phyloP scores from a whole-genome alignment of 495 filamentous ascomycete genomes.

The Talaromyces adpressus region DNA sequence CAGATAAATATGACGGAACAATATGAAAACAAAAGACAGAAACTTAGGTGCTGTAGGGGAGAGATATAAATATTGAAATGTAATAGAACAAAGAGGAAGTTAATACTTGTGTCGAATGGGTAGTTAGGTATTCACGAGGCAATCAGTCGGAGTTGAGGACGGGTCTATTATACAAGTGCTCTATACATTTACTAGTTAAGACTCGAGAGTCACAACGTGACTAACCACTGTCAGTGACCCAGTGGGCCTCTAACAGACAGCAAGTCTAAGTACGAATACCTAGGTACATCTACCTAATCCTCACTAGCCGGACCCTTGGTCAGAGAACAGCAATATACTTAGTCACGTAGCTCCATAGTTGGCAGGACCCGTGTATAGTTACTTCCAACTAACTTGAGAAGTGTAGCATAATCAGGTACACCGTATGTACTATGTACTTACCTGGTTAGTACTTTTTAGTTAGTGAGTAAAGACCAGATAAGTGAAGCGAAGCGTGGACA shows the following conservation, averaged over 20 bases:
- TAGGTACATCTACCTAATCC: not conserved
- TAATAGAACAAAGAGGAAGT: not conserved
- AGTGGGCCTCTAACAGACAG: no score
- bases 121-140: not conserved
- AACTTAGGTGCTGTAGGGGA: conserved; percentile 9
- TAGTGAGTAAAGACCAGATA: not conserved
- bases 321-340: conserved; percentile 14
- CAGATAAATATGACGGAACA: not conserved
- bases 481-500: not conserved
- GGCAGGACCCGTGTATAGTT: not conserved
- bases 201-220: no score
- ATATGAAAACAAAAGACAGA: conserved; percentile 4
- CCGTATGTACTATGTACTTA: not conserved
- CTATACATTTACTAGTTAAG: not conserved
- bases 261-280: not conserved
- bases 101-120: not conserved
- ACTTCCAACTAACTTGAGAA: not conserved
- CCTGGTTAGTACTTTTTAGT: not conserved
- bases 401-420: not conserved
- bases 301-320: not conserved
- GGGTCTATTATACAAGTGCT: not conserved
- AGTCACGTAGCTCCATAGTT: conserved; percentile 7
- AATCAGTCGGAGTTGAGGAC: not conserved
- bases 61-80: conserved; percentile 9
- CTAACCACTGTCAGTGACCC: no score